Evolutionary conservation across 2,329 filamentous ascomycete species (phyloP).

Genomic region (Cercospora canescens): DNA sequence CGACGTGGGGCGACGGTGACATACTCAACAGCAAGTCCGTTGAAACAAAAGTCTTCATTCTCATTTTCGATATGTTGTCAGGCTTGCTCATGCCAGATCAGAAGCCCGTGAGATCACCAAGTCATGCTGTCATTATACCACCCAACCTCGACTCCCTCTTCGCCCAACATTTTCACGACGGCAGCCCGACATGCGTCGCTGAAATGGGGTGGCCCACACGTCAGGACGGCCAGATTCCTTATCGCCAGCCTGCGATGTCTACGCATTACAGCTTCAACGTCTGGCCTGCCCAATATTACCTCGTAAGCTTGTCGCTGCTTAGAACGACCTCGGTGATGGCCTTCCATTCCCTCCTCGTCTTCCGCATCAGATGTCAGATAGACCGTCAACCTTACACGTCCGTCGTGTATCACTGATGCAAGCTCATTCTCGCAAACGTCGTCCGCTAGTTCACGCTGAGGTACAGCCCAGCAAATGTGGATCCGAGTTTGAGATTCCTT

Average conservation of each 20-base stretch:
- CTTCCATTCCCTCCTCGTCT: not conserved
- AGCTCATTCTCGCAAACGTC: slow-evolving; percentile 23
- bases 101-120: slow-evolving; percentile 7
- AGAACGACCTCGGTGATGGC: not conserved
- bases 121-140: slow-evolving; percentile 25
- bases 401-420: slow-evolving; percentile 9
- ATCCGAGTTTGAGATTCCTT: slow-evolving; percentile 9
- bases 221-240: slow-evolving; percentile 22
- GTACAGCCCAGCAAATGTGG: slow-evolving; percentile 24
- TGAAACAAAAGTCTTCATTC: not conserved
- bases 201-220: slow-evolving; percentile 23
- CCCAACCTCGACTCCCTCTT: slow-evolving; percentile 22
- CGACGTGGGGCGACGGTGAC: not conserved
- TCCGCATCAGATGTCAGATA: slow-evolving; percentile 21
- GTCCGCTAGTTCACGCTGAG: slow-evolving; percentile 16
- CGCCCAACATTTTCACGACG: slow-evolving; percentile 21
- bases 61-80: not conserved
- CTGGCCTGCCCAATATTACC: slow-evolving; percentile 21
- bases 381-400: slow-evolving; percentile 22
- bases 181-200: slow-evolving; percentile 23
- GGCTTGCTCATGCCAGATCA: not conserved
- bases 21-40: not conserved
- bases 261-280: slow-evolving; percentile 21
- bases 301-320: slow-evolving; percentile 5
- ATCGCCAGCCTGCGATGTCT: slow-evolving; percentile 14